Percentiles rank a stretch among this genome's conserved stretches.
Evolutionary conservation across 75 land plant species (phyloP).

Genomic region (Cupressus sempervirens): DNA sequence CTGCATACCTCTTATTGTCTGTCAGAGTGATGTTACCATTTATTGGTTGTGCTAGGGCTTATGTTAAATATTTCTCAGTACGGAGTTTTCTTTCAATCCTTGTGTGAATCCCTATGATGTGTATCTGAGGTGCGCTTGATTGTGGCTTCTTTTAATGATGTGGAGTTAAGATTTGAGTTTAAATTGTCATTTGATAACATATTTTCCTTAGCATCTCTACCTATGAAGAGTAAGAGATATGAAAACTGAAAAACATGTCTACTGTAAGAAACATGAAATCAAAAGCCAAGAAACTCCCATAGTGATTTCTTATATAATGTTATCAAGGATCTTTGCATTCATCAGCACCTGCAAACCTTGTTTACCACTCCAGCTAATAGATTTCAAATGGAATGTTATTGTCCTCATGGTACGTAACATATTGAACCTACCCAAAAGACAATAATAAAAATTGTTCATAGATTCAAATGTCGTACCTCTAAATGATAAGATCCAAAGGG

Average conservation of each 20-base stretch:
- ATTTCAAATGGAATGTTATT: background rate
- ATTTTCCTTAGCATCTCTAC: background rate
- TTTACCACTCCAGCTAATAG: background rate
- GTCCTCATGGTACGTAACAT: background rate
- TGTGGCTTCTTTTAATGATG: too few species aligned
- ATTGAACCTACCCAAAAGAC: background rate
- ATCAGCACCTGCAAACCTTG: background rate
- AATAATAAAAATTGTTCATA: background rate
- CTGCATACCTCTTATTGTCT: too few species aligned
- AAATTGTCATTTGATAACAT: too few species aligned
- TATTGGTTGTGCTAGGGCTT: too few species aligned
- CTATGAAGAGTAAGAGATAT: background rate
- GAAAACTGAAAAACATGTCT: background rate
- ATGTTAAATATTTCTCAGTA: too few species aligned
- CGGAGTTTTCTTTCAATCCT: too few species aligned
- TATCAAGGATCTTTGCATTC: background rate
- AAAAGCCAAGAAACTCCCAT: background rate
- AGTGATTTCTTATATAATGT: background rate
- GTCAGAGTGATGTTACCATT: too few species aligned
- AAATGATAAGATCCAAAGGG: conserved; percentile 15
- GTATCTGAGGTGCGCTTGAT: too few species aligned
- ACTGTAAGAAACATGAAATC: background rate
- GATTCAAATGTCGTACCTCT: conserved; percentile 11
- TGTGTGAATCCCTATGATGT: too few species aligned
- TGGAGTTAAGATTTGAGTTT: too few species aligned